Conservation (phyloP, 2,329 filamentous ascomycete genomes). For the Nigrospora osmanthi region DNA sequence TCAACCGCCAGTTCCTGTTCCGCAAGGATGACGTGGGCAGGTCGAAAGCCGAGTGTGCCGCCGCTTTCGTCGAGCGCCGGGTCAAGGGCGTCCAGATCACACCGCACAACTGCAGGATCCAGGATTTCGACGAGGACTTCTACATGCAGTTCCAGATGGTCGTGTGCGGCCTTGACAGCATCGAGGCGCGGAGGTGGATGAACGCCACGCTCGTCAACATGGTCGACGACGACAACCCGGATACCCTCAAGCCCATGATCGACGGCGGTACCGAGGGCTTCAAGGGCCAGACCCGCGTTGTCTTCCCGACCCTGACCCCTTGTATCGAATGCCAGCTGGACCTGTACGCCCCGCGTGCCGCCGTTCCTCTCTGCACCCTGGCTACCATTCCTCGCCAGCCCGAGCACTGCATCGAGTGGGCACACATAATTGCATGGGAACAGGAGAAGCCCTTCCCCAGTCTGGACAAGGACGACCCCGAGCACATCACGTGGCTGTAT, state of each 20-base stretch:
- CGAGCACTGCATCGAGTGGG: slow-evolving; percentile 98
- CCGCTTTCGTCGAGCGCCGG: slow-evolving; percentile 80
- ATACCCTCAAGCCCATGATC: slow-evolving; percentile 86
- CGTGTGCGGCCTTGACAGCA: slow-evolving; percentile 90
- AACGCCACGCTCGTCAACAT: slow-evolving; percentile 88
- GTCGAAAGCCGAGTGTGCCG: slow-evolving; percentile 88
- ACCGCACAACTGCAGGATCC: slow-evolving; percentile 87
- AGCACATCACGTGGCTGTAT: slow-evolving; percentile 96
- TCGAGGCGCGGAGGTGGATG: slow-evolving; percentile 97
- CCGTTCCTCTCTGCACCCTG: slow-evolving; percentile 91
- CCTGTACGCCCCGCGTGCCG: slow-evolving; percentile 96
- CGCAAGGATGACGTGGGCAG: slow-evolving; percentile 86
- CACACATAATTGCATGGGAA: slow-evolving; percentile 96
- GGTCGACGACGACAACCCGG: slow-evolving; percentile 75
- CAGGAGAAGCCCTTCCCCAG: slow-evolving; percentile 72
- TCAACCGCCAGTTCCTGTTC: slow-evolving; percentile 97
- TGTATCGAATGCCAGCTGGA: slow-evolving; percentile 98
- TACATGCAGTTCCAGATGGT: slow-evolving; percentile 96
- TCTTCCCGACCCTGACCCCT: slow-evolving; percentile 85
- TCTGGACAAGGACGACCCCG: slow-evolving; percentile 91
- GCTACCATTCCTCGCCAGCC: slow-evolving; percentile 94
- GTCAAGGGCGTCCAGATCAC: slow-evolving; percentile 90
- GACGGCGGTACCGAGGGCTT: slow-evolving; percentile 97
- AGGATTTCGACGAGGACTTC: slow-evolving; percentile 93
- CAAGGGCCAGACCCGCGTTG: slow-evolving; percentile 91